These are phyloP conservation scores for Gymnopus androsaceus DNA, from an alignment of 1,284 basidiomycete genomes.

Conservation along the genomic window DNA sequence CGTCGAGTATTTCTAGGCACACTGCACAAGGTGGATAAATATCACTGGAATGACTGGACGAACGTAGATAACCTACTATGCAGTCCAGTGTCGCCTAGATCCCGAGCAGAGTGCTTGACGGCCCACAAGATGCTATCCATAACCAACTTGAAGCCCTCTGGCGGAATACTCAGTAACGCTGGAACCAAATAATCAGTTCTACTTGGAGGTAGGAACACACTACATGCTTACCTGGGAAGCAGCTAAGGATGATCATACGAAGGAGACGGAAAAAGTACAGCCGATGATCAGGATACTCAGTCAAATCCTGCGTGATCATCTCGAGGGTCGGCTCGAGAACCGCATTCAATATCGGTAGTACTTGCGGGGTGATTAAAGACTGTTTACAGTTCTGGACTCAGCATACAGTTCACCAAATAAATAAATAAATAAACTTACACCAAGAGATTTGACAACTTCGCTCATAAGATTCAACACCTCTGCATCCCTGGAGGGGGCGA, in stretches of 20 bases:
- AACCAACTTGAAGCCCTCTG: slow-evolving; percentile 94
- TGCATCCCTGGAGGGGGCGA: slow-evolving; percentile 91
- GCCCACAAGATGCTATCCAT: slow-evolving; percentile 99
- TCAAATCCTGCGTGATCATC: slow-evolving; percentile 99
- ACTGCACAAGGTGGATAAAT: slow-evolving; percentile 50
- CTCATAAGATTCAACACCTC: slow-evolving; percentile 99
- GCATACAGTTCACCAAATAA: slow-evolving; percentile 2
- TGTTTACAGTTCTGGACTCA: slow-evolving; percentile 33
- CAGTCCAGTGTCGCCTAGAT: slow-evolving; percentile 94
- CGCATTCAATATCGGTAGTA: slow-evolving; percentile 94
- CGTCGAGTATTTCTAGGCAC: slow-evolving; percentile 93
- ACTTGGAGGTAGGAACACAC: too few relatives aligned
- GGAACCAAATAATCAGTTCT: slow-evolving; percentile 12
- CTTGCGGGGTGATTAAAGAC: slow-evolving; percentile 88
- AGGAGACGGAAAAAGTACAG: slow-evolving; percentile 97
- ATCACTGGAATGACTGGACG: neutral
- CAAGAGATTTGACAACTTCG: slow-evolving; percentile 88
- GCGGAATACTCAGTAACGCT: slow-evolving; percentile 87
- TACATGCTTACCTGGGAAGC: slow-evolving; percentile 94
- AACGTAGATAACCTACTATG: slow-evolving; percentile 59
- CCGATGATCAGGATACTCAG: slow-evolving; percentile 97
- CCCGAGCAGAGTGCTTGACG: slow-evolving; percentile 99
- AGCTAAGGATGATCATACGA: slow-evolving; percentile 90
- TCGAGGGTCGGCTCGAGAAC: slow-evolving; percentile 97
- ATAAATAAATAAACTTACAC: slow-evolving; percentile 53